Percentiles rank a stretch among this genome's conserved stretches.
Conservation (phyloP, 2,329 filamentous ascomycete genomes). For the Xylariales sp. region DNA sequence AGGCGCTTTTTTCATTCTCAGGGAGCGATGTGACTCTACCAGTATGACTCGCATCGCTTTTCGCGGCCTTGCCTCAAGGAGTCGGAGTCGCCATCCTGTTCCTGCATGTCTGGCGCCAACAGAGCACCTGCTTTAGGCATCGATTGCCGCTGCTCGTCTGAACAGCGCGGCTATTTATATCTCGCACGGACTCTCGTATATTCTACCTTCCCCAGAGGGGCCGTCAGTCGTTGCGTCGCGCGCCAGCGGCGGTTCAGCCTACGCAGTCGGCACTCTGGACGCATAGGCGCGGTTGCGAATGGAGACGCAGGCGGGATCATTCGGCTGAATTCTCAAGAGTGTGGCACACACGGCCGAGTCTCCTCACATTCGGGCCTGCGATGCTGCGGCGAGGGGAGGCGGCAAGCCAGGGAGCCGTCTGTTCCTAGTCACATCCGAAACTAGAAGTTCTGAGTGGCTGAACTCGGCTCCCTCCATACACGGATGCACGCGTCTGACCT, state of each 20-base stretch:
- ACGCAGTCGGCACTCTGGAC: not conserved
- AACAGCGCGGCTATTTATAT: conserved; percentile 7
- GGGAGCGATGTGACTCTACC: not conserved
- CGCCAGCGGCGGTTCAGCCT: conserved; percentile 2
- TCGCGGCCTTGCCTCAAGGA: too few species aligned
- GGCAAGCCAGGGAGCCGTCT: not conserved
- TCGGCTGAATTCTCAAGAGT: not conserved
- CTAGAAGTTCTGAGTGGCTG: too few species aligned
- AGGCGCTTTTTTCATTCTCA: too few species aligned
- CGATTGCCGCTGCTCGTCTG: not conserved
- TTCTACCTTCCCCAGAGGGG: not conserved
- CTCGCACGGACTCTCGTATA: conserved; percentile 1
- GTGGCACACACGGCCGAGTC: not conserved
- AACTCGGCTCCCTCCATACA: too few species aligned
- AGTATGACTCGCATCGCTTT: not conserved
- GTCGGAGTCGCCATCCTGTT: too few species aligned
- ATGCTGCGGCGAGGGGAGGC: not conserved
- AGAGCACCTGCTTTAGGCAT: not conserved
- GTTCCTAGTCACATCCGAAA: not conserved
- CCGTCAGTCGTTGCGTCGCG: not conserved
- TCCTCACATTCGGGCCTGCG: not conserved
- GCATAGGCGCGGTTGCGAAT: not conserved
- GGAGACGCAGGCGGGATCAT: not conserved
- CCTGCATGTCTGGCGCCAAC: not conserved
- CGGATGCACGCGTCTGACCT: too few species aligned